Evolutionary conservation across 139 green algal species (phyloP), one percentile per base, ranked within the genome.

Genomic region (Chlamydomonas sp.): DNA sequence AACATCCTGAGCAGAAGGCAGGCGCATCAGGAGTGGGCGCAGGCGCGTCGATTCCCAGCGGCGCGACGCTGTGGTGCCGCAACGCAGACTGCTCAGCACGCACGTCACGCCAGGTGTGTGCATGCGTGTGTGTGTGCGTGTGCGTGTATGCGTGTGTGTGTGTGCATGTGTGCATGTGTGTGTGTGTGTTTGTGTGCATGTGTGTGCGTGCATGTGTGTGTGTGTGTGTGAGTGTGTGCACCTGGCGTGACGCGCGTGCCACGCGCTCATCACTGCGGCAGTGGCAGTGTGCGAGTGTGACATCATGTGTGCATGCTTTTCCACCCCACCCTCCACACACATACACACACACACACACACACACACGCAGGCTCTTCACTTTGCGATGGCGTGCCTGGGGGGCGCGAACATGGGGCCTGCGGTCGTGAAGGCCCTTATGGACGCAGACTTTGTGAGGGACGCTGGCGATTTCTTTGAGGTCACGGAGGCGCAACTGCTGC

Each of bases 341-440:
- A n/a, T n/a, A n/a, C n/a, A n/a, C n/a, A n/a, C n/a, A 3, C 26
- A 5, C 30, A 16, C 36, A 20, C 60, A 4, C 48, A 16, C 57
- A 26, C 65, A 48, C 34, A 2, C 5, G 34, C 58, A 50, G 48
- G 31, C 84, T 43, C 34, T 78, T 20, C 71, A 78, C 70, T 86
- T 83, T 73, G 80, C 72, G 36, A 37, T 3, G 3, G 30, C 48
- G 1, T 74, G 62, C 36, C 38, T 83, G n/a, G 64, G 67, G 59
- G 69, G 69, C 26, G 30, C 4, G 29, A 38, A 59, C 47, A n/a
- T 74, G 65, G 62, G 50, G 0, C 28, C 35, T 16, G 35, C 26
- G 1, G 48, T 57, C 22, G 47, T 78, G 66, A 5, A 30, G 31
- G 13, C 33, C 58, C 67, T 78, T 48, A n/a, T 67, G 57, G 73